Percentiles rank a stretch among this genome's conserved stretches.
Conservation (phyloP, 345 rosid species). For the Brassica napus region Da-Ae NC_063445.1:23520501-23521000, state of each 20-base stretch:
- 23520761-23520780: conserved; percentile 4
- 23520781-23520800: not conserved
- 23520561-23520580: conserved; percentile 3
- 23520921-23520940: conserved; percentile 57
- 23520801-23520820: conserved; percentile 5
- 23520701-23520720: conserved; percentile 52
- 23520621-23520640: conserved; percentile 40
- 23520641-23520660: conserved; percentile 54
- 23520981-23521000: not conserved
- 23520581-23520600: conserved; percentile 35
- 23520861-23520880: conserved; percentile 43
- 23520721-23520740: conserved; percentile 57
- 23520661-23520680: conserved; percentile 56
- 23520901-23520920: conserved; percentile 52
- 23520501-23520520: not conserved
- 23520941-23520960: conserved; percentile 45
- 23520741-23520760: conserved; percentile 2
- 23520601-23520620: not conserved
- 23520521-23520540: conserved; percentile 10
- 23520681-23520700: conserved; percentile 53
- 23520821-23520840: conserved; percentile 44
- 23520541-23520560: conserved; percentile 23
- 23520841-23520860: conserved; percentile 62
- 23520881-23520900: conserved; percentile 51
- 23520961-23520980: not conserved